These are phyloP conservation scores for Tricladium varicosporioides DNA, from an alignment of 2,329 filamentous ascomycete genomes.

Conservation along the genomic window DNA sequence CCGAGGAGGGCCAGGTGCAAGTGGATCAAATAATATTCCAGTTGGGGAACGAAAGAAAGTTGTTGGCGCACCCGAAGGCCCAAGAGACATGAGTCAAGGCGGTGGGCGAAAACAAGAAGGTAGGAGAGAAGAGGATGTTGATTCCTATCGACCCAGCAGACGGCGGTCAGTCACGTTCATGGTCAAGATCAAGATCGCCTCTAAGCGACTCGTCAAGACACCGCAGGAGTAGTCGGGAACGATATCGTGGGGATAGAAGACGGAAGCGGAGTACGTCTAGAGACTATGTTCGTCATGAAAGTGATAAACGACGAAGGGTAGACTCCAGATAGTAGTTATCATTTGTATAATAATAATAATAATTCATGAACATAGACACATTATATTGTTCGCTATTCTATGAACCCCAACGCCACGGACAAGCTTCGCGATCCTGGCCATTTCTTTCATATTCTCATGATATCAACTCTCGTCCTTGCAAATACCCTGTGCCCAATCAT, in stretches of 20 bases:
- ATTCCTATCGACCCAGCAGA: conserved; percentile 28
- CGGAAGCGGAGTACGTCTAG: conserved; percentile 58
- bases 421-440: background rate
- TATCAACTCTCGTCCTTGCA: conserved; percentile 81
- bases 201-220: background rate
- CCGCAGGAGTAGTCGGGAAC: conserved; percentile 34
- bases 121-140: conserved; percentile 33
- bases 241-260: conserved; percentile 45
- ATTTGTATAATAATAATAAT: conserved; percentile 9
- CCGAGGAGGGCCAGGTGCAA: conserved; percentile 45
- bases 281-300: conserved; percentile 51
- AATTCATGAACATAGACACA: conserved; percentile 10
- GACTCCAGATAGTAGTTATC: conserved; percentile 37
- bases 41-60: conserved; percentile 55
- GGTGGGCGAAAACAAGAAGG: conserved; percentile 32
- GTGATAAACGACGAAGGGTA: conserved; percentile 59
- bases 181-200: conserved; percentile 51
- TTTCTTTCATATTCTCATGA: conserved; percentile 64
- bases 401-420: too few relatives aligned
- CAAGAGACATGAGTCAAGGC: conserved; percentile 27
- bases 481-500: conserved; percentile 74
- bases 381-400: background rate
- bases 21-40: conserved; percentile 69
- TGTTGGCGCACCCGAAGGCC: conserved; percentile 31
- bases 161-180: conserved; percentile 34